These are phyloP conservation scores for Obelidium mucronatum DNA, from an alignment of 192 early-diverging fungal genomes.

Conservation along the genomic window DNA sequence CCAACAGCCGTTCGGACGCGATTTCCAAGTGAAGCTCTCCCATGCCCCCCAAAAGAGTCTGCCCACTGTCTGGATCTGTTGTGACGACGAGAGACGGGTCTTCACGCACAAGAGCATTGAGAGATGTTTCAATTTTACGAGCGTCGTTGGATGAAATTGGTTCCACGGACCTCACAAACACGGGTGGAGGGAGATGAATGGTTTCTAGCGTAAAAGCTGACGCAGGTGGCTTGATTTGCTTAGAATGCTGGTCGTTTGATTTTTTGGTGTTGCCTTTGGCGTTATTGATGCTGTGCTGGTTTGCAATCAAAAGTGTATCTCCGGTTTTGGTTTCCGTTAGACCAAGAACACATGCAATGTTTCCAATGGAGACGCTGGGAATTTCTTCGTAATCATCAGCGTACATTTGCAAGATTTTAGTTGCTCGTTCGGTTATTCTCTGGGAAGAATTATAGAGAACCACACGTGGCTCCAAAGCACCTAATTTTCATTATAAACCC, in stretches of 20 bases:
- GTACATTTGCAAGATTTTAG: conserved; percentile 89
- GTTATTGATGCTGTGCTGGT: conserved; percentile 46
- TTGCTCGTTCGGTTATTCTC: conserved; percentile 76
- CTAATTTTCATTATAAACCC: conserved; percentile 47
- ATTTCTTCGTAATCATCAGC: conserved; percentile 91
- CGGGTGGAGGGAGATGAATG: conserved; percentile 85
- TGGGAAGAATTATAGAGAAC: conserved; percentile 66
- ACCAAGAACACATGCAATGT: conserved; percentile 86
- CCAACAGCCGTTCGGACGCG: conserved; percentile 81
- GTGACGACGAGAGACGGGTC: conserved; percentile 84
- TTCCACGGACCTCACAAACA: conserved; percentile 73
- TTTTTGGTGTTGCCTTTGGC: conserved; percentile 24
- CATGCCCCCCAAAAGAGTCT: conserved; percentile 89
- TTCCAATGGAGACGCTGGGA: conserved; percentile 69
- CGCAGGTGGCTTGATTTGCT: conserved; percentile 27
- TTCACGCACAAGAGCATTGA: conserved; percentile 79
- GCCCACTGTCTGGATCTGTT: conserved; percentile 84
- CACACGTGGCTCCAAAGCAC: conserved; percentile 70
- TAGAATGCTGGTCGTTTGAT: conserved; percentile 32
- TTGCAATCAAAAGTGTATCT: conserved; percentile 76
- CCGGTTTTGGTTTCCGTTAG: conserved; percentile 87
- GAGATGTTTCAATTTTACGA: conserved; percentile 72
- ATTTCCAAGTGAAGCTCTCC: conserved; percentile 96
- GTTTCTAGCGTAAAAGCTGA: conserved; percentile 62
- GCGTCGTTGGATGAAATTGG: conserved; percentile 73